Percentiles rank a stretch among this genome's conserved stretches.
phyloP scores from a whole-genome alignment of 306 rosid genomes.

The Pyrus pyrifolia region DNA sequence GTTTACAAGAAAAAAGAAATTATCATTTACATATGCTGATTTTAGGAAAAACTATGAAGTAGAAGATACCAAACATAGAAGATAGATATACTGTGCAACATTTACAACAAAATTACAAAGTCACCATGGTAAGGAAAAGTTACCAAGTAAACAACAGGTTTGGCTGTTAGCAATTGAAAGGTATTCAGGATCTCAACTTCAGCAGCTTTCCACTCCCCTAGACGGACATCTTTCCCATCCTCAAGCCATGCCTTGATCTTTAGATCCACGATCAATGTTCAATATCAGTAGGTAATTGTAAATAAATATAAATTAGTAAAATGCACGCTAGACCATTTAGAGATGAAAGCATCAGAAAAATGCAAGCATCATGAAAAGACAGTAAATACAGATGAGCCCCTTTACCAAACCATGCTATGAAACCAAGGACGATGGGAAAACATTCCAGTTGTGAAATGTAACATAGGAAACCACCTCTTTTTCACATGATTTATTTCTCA shows the following conservation, averaged over 20 bases:
- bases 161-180: slow-evolving; percentile 93
- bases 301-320: neutral
- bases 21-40: neutral
- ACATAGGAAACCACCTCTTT: neutral
- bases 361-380: neutral
- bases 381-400: neutral
- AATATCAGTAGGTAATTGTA: neutral
- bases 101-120: neutral
- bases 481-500: neutral
- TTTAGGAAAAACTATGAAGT: neutral
- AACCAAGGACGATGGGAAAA: neutral
- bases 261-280: slow-evolving; percentile 19
- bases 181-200: slow-evolving; percentile 83
- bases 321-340: neutral
- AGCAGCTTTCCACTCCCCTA: slow-evolving; percentile 97
- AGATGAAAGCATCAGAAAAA: neutral
- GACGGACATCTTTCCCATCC: slow-evolving; percentile 90
- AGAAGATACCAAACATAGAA: neutral
- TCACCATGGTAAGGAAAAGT: neutral
- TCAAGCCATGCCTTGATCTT: slow-evolving; percentile 72
- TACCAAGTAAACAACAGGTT: slow-evolving; percentile 95
- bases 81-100: neutral
- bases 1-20: neutral
- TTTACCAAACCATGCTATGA: neutral
- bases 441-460: neutral